A percentile compares a stretch with the other conserved stretches of the same genome.
Conservation (phyloP, 768 basidiomycete species). For the Tylopilus vinaceipallidus region DNA sequence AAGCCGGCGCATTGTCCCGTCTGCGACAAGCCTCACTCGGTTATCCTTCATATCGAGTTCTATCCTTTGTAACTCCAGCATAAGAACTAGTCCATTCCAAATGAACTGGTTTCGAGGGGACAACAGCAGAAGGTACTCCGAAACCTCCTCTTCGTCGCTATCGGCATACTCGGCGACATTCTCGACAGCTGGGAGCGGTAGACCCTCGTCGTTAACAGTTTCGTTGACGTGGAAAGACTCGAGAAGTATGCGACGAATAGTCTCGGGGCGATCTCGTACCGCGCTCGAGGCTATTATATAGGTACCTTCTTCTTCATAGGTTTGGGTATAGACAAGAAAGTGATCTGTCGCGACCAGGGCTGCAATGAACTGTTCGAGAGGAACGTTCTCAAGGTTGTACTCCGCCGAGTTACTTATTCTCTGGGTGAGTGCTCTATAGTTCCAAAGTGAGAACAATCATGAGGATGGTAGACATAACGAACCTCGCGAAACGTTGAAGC, state of each 20-base stretch:
- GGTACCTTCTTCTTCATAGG: constrained; percentile 84
- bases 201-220: constrained; percentile 48
- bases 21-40: constrained; percentile 88
- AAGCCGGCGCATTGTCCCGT: constrained; percentile 80
- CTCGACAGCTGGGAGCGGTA: constrained; percentile 40
- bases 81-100: constrained; percentile 88
- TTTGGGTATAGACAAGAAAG: constrained; percentile 88
- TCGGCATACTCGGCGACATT: constrained; percentile 37
- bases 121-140: constrained; percentile 79
- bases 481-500: constrained; percentile 91
- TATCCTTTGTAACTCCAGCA: constrained; percentile 69
- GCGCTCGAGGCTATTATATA: constrained; percentile 84
- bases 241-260: constrained; percentile 75
- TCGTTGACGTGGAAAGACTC: constrained; percentile 84
- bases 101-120: constrained; percentile 85
- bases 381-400: constrained; percentile 73
- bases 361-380: constrained; percentile 77
- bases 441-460: constrained; percentile 5
- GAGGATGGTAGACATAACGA: not conserved
- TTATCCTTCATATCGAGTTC: constrained; percentile 85
- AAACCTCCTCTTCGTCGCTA: constrained; percentile 54
- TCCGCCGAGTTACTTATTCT: constrained; percentile 93
- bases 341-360: constrained; percentile 82
- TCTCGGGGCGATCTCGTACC: constrained; percentile 72
- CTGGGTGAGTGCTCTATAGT: constrained; percentile 63